Evolutionary conservation across 495 filamentous ascomycete species (phyloP), one percentile per base, ranked within the genome.

Genomic region (Friedmanniomyces simplex): DNA sequence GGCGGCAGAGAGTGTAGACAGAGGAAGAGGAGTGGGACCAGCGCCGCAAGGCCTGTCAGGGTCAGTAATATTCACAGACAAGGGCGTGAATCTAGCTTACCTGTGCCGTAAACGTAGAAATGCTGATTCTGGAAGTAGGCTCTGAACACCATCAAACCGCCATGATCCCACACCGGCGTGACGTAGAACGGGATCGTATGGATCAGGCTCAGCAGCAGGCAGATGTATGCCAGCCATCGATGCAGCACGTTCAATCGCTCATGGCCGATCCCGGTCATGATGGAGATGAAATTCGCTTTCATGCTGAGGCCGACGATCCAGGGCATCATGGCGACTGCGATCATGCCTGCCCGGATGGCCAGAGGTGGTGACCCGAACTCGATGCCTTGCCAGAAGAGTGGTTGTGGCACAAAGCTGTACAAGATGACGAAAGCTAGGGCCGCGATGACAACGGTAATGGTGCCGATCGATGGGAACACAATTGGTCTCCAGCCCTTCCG

Each of bases 181-280:
- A 96, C 70, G 61, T 96, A 95, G 70, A 93, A 97, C 0, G 91
- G 91, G 36, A 93, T 72, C 34, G 83, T 87, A 67, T 97, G 91
- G 22, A 95, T 73, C 39, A 96, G 68, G 55, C 83, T 81, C 36
- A 96, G 75, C 65, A 95, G 87, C 1, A 95, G 76, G 68, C 85
- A 91, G 14, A 96, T 72, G 64, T 93, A 95, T n/a, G 83, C 87
- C 24, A 82, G 79, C 93, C 93, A 97, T 59, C 91, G 83, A 73
- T 97, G 91, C 55, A 97, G 77, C 30, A 94, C 88, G 63, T 95
- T 96, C 52, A 97, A 77, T 26, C 93, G 77, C 72, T 97, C 91
- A 50, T 91, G 91, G 4, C 89, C 86, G 63, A 97, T 89, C 12
- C 91, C 91, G 5, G 91, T 96, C 57, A 95, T 73, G 61, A 94